Base-by-base conservation (phyloP, 768 basidiomycete species). In the Hericium coralloides region DNA sequence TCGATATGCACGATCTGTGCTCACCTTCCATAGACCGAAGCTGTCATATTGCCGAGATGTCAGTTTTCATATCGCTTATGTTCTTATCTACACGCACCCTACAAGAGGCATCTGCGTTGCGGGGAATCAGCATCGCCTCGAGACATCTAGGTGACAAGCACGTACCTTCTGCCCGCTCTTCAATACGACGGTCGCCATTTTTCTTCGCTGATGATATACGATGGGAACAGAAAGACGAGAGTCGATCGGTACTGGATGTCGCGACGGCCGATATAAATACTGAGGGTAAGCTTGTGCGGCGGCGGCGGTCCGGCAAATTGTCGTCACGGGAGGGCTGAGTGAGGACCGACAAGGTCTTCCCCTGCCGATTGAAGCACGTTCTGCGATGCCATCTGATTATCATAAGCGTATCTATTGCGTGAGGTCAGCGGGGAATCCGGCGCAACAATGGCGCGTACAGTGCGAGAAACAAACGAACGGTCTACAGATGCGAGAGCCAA, bases 21-120 rank as follows among this genome's bases (percentile, higher is more conserved):
- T 52, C 61, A 79, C 85, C 77, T 87, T 86, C 85, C 85, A 87
- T 55, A 86, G 76, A 58, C 85, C 85, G 62, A 86, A 78, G 65
- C 85, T 87, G 31, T 31, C 31, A 9, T 31, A 58, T 53, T 49
- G 23, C 54, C 49, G 43, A 20, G 52, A 43, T 8, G 1, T 52
- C 49, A 60, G 60, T 38, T 58, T 38, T 48, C 54, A 64, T 50
- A 50, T 57, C 47, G 4, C 18, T 22, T 45, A 55, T 38, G 22
- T 23, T 36, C 18, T 25, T 9, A 45, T 14, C 31, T 53, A 37
- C 36, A n/a, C 79, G 75, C 65, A 86, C 85, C 85, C 85, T 53
- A 87, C 79, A 48, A 82, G 69, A 65, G 85, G 85, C 85, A 87
- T 87, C 85, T 87, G 31, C 7, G 41, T 17, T 17, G 41, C 12